Percentiles rank a stretch among this genome's conserved stretches.
Conservation (phyloP, 441 rosid species). For the Syzygium syzygioides region DNA sequence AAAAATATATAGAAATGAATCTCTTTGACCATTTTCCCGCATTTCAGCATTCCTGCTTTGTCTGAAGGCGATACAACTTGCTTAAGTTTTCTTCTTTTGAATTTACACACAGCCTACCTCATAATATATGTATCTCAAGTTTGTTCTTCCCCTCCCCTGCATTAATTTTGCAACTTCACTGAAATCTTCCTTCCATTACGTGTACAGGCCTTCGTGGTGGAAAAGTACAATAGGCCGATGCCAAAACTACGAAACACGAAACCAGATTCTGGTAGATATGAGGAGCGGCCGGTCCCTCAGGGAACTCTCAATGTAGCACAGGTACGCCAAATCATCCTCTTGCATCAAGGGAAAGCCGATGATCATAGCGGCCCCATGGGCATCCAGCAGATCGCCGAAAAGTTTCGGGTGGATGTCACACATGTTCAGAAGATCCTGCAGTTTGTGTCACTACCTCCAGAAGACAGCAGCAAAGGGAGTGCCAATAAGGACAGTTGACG, state of each 20-base stretch:
- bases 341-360: constrained; percentile 72
- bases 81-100: not conserved
- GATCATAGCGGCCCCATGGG: constrained; percentile 64
- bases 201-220: constrained; percentile 57
- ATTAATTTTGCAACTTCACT: not conserved
- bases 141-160: not conserved
- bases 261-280: constrained; percentile 54
- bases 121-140: not conserved
- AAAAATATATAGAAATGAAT: not conserved
- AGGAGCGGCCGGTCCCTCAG: constrained; percentile 52
- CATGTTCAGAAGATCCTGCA: constrained; percentile 56
- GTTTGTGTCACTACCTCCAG: constrained; percentile 61
- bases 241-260: constrained; percentile 74
- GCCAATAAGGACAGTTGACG: constrained; percentile 12
- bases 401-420: constrained; percentile 44
- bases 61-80: not conserved
- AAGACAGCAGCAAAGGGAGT: constrained; percentile 31
- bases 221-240: constrained; percentile 59
- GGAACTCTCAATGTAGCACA: constrained; percentile 82
- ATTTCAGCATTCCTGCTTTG: not conserved
- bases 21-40: not conserved
- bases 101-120: not conserved
- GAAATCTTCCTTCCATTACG: not conserved
- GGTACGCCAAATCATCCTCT: constrained; percentile 68
- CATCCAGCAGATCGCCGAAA: constrained; percentile 52